A percentile compares a stretch with the other conserved stretches of the same genome.
phyloP scores from a whole-genome alignment of 768 basidiomycete species.

The Lentinula raphanica region DNA sequence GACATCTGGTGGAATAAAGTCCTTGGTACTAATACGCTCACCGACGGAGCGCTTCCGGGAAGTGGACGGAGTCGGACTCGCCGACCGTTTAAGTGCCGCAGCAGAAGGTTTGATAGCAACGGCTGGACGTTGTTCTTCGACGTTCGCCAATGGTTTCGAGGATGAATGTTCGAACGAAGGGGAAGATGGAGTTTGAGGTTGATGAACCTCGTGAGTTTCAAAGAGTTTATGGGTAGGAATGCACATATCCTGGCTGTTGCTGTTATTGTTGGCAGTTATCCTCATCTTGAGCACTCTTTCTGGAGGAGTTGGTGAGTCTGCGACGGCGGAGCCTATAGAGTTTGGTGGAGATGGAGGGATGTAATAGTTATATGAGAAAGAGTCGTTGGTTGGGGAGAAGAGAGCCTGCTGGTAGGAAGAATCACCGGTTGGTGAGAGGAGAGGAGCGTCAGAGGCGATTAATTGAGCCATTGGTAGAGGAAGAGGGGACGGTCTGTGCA shows the following conservation, averaged over 20 bases:
- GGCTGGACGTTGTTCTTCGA: constrained; percentile 27
- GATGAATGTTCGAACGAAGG: constrained; percentile 19
- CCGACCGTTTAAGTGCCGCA: constrained; percentile 37
- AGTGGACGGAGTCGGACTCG: constrained; percentile 34
- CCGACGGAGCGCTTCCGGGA: constrained; percentile 40
- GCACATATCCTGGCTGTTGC: constrained; percentile 49
- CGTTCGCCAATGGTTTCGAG: constrained; percentile 22
- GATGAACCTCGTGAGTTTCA: constrained; percentile 40
- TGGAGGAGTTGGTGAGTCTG: constrained; percentile 41
- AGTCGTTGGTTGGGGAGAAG: constrained; percentile 22
- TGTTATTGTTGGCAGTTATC: constrained; percentile 36
- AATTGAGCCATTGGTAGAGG: constrained; percentile 51
- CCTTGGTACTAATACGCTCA: constrained; percentile 61
- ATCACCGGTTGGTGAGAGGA: constrained; percentile 41
- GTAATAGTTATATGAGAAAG: constrained; percentile 45
- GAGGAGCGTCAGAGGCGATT: constrained; percentile 51
- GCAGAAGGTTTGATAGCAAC: constrained; percentile 30
- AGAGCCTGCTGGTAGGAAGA: not conserved
- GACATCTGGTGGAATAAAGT: constrained; percentile 86
- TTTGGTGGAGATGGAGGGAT: constrained; percentile 44
- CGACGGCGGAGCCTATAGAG: constrained; percentile 38
- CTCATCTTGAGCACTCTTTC: constrained; percentile 48
- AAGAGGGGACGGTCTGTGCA: constrained; percentile 17
- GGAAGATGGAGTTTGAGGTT: constrained; percentile 25
- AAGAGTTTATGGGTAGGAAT: constrained; percentile 72